These are phyloP conservation scores for Scheffersomyces stambukii DNA, from an alignment of 1,139 yeast species.

Conservation along the genomic window DNA sequence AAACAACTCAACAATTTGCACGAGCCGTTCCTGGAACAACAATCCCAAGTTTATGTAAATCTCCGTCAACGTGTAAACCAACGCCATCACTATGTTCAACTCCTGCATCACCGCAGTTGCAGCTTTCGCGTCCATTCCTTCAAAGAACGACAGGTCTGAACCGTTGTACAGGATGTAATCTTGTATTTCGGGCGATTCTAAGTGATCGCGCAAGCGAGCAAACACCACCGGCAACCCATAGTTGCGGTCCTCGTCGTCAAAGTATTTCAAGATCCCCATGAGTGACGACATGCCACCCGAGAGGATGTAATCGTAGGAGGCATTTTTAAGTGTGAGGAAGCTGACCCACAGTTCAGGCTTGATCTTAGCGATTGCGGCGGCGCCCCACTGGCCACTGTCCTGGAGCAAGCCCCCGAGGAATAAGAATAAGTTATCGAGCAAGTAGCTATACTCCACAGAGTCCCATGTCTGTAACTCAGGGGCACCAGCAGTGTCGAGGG, in stretches of 20 bases:
- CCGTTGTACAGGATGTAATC: slow-evolving; percentile 16
- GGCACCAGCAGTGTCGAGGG: slow-evolving; percentile 34
- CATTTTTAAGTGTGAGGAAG: slow-evolving; percentile 40
- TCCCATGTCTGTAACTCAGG: slow-evolving; percentile 53
- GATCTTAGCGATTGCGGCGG: slow-evolving; percentile 35
- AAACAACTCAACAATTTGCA: slow-evolving; percentile 44
- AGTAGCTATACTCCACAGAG: slow-evolving; percentile 32
- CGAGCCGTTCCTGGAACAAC: slow-evolving; percentile 45
- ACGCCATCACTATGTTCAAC: slow-evolving; percentile 30
- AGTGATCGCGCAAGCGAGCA: slow-evolving; percentile 11
- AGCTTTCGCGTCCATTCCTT: slow-evolving; percentile 21
- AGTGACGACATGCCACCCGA: slow-evolving; percentile 54
- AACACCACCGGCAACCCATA: slow-evolving; percentile 39
- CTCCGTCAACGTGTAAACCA: slow-evolving; percentile 47
- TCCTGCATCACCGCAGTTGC: slow-evolving; percentile 31
- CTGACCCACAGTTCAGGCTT: slow-evolving; percentile 42
- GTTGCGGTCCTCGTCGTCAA: slow-evolving; percentile 53
- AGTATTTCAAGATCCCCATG: slow-evolving; percentile 48
- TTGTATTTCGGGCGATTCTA: slow-evolving; percentile 14
- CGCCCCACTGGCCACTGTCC: slow-evolving; percentile 48
- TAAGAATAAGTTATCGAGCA: slow-evolving; percentile 44
- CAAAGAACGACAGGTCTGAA: slow-evolving; percentile 22
- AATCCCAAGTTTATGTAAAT: slow-evolving; percentile 51
- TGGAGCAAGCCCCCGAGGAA: slow-evolving; percentile 47
- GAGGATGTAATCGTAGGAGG: slow-evolving; percentile 58